Conservation (phyloP, 768 basidiomycete genomes). For the Russula griseocarnosa region DNA sequence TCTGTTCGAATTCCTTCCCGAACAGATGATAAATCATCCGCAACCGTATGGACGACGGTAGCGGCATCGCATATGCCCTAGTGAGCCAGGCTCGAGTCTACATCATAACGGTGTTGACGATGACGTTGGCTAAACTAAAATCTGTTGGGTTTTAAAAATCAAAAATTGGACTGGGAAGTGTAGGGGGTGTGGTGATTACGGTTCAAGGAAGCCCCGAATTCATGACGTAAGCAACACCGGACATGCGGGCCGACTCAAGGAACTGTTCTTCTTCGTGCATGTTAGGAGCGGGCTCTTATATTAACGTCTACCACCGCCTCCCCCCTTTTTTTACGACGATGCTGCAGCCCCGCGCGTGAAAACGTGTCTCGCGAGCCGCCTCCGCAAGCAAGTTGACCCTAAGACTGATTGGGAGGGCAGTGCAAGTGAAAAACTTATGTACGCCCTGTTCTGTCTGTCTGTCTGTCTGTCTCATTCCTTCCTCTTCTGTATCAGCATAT, state of each 20-base stretch:
- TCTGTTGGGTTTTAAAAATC: too few relatives aligned
- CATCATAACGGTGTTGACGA: too few relatives aligned
- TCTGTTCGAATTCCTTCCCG: too few relatives aligned
- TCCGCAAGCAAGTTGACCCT: not conserved
- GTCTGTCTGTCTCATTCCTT: not conserved
- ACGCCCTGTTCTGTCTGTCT: not conserved
- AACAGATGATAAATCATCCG: too few relatives aligned
- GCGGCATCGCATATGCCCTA: too few relatives aligned
- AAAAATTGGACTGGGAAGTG: too few relatives aligned
- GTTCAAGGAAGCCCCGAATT: too few relatives aligned
- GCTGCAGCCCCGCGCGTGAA: not conserved
- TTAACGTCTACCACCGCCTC: constrained; percentile 11
- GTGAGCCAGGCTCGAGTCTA: too few relatives aligned
- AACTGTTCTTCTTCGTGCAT: not conserved
- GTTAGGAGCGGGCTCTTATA: not conserved
- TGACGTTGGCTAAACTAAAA: too few relatives aligned
- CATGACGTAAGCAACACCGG: constrained; percentile 18
- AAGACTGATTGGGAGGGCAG: not conserved
- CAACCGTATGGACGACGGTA: too few relatives aligned
- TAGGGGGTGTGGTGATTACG: too few relatives aligned
- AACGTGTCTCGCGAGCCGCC: constrained; percentile 1
- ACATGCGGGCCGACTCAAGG: too few relatives aligned
- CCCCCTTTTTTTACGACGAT: not conserved
- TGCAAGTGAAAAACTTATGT: not conserved
- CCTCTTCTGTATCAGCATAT: constrained; percentile 1